phyloP scores from a whole-genome alignment of 2,329 filamentous ascomycete species.

The Paracamarosporium sp. region DNA sequence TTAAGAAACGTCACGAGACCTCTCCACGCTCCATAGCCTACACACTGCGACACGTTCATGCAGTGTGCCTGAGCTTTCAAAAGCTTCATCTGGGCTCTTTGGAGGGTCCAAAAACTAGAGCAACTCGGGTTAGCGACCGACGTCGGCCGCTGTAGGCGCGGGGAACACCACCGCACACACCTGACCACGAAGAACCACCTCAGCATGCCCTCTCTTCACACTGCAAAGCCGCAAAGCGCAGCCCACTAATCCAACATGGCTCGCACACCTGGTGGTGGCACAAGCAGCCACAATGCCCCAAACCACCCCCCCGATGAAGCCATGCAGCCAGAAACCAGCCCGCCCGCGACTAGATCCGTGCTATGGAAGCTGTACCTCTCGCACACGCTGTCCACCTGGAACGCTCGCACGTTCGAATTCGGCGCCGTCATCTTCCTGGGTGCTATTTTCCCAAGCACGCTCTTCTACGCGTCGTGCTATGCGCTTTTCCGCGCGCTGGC shows the following conservation, averaged over 20 bases:
- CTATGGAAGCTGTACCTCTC: slow-evolving; percentile 52
- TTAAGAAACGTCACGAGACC: background rate
- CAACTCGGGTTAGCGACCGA: slow-evolving; percentile 2
- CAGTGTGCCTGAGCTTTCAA: no score
- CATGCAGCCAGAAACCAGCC: background rate
- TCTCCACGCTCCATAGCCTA: no score
- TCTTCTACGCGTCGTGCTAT: slow-evolving; percentile 73
- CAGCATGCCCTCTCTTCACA: background rate
- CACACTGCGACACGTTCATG: no score
- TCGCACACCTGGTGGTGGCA: background rate
- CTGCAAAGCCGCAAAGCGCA: background rate
- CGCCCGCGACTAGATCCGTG: slow-evolving; percentile 17
- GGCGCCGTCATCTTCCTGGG: slow-evolving; percentile 58
- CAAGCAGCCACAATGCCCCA: background rate
- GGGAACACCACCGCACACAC: slow-evolving; percentile 4
- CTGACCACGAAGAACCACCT: background rate
- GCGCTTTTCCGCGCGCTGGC: slow-evolving; percentile 66
- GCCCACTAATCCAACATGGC: background rate
- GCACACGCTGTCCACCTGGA: slow-evolving; percentile 58
- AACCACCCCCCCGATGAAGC: background rate
- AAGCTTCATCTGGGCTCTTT: background rate
- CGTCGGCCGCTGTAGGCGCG: background rate
- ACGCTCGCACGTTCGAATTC: slow-evolving; percentile 57
- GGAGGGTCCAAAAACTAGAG: slow-evolving; percentile 1
- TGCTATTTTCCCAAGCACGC: slow-evolving; percentile 57